Evolutionary conservation across 2,329 filamentous ascomycete genomes (phyloP).

Genomic region (Leptographium wingfieldii): DNA sequence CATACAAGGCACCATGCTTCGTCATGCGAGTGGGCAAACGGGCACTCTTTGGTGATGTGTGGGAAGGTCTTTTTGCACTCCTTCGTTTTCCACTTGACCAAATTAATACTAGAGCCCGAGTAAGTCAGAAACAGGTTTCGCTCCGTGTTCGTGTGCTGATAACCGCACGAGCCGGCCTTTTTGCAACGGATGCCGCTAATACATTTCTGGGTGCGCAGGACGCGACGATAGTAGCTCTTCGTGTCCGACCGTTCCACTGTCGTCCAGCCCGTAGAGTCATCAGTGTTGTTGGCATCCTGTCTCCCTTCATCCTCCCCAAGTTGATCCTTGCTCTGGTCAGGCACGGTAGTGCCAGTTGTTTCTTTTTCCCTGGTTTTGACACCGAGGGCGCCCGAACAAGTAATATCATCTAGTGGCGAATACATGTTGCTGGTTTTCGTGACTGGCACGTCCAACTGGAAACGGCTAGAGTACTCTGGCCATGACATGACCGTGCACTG

Average conservation of each 20-base stretch:
- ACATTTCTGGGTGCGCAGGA: neutral
- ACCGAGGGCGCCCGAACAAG: too few relatives aligned
- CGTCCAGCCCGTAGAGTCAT: neutral
- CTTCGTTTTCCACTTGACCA: neutral
- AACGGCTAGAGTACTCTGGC: neutral
- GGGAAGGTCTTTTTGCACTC: neutral
- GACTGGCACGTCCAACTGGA: neutral
- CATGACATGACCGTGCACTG: neutral
- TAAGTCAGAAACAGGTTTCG: constrained; percentile 1
- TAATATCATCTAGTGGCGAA: neutral
- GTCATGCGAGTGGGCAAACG: neutral
- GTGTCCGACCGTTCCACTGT: neutral
- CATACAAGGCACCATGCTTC: neutral
- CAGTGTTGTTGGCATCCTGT: neutral
- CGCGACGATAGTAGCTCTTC: neutral
- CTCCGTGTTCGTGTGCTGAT: constrained; percentile 2
- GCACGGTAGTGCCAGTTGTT: too few relatives aligned
- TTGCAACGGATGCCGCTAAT: neutral
- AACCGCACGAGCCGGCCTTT: constrained; percentile 1
- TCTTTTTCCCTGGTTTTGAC: too few relatives aligned
- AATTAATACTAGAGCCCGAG: neutral
- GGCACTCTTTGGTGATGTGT: neutral
- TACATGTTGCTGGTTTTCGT: neutral
- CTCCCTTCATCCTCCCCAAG: neutral
- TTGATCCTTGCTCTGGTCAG: too few relatives aligned